Percentiles rank a stretch among this genome's conserved stretches.
These are phyloP conservation scores for Pulveroboletus sp. DNA, from an alignment of 768 basidiomycete species.

Conservation along the genomic window DNA sequence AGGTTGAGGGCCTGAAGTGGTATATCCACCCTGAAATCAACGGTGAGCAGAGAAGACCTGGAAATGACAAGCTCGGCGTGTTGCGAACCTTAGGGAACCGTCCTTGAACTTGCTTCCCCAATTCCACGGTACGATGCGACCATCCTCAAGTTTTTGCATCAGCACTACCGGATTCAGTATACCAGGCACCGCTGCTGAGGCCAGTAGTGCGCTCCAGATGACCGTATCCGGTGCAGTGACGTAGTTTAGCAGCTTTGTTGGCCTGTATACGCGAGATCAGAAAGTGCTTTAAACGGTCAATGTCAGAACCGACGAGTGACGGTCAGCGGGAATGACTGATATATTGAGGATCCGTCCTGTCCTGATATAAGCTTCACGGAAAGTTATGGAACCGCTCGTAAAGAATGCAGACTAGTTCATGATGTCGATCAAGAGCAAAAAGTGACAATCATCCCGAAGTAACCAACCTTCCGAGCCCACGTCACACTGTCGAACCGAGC, in stretches of 20 bases:
- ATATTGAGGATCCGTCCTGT: slow-evolving; percentile 94
- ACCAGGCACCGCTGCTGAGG: slow-evolving; percentile 92
- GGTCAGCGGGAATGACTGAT: slow-evolving; percentile 86
- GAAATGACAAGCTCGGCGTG: background rate
- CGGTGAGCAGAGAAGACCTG: background rate
- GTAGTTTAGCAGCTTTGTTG: slow-evolving; percentile 94
- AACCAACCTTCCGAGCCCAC: slow-evolving; percentile 84
- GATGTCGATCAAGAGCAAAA: background rate
- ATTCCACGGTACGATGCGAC: slow-evolving; percentile 83
- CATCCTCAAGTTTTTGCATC: slow-evolving; percentile 85
- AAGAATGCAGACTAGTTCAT: slow-evolving; percentile 71
- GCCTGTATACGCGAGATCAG: slow-evolving; percentile 41
- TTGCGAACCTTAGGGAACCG: slow-evolving; percentile 70
- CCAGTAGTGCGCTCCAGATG: slow-evolving; percentile 76
- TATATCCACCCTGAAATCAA: slow-evolving; percentile 74
- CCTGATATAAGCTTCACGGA: slow-evolving; percentile 87
- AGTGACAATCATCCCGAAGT: background rate
- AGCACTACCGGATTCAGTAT: slow-evolving; percentile 93
- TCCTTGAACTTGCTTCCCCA: slow-evolving; percentile 95
- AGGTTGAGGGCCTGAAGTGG: slow-evolving; percentile 83
- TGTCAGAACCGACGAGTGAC: slow-evolving; percentile 61
- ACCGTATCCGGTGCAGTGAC: slow-evolving; percentile 92
- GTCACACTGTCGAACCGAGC: slow-evolving; percentile 88
- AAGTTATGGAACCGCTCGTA: slow-evolving; percentile 90
- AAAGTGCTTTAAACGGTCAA: background rate